phyloP scores from a whole-genome alignment of 768 basidiomycete species.

The Trametes maxima region DNA sequence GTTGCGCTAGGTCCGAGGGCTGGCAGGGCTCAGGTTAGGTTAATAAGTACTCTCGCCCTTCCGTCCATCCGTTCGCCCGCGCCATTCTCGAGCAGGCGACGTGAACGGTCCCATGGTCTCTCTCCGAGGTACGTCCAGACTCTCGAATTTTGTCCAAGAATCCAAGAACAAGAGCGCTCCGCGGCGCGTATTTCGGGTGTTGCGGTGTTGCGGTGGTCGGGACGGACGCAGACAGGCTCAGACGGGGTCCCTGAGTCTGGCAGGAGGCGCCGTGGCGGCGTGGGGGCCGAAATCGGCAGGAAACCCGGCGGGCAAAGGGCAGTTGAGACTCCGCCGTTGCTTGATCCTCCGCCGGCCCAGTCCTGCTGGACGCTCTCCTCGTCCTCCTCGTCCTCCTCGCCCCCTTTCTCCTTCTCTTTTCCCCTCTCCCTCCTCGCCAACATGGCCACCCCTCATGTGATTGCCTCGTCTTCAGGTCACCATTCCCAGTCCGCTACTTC shows the following conservation, averaged over 20 bases:
- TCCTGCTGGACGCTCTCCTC: conserved; percentile 12
- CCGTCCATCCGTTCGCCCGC: background rate
- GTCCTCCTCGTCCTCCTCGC: conserved; percentile 12
- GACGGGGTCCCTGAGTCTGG: background rate
- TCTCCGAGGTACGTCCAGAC: conserved; percentile 4
- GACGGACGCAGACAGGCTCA: background rate
- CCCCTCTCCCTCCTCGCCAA: conserved; percentile 21
- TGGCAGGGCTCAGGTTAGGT: background rate
- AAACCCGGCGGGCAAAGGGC: conserved; percentile 4
- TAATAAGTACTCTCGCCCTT: background rate
- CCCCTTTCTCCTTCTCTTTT: conserved; percentile 19
- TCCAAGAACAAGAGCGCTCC: background rate
- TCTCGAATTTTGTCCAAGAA: background rate
- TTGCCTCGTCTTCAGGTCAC: conserved; percentile 75
- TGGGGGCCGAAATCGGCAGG: conserved; percentile 10
- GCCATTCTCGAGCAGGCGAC: background rate
- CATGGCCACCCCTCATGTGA: conserved; percentile 85
- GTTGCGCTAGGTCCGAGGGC: background rate
- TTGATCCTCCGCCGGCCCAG: conserved; percentile 9
- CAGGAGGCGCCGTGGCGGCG: conserved; percentile 4
- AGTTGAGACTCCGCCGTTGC: conserved; percentile 27
- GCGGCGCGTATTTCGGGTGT: background rate
- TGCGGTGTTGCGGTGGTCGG: background rate
- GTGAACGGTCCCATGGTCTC: background rate
- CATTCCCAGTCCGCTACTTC: conserved; percentile 58